These are phyloP conservation scores for Actinidia arguta DNA, from an alignment of 179 eudicot genomes.

Conservation along the genomic window DNA sequence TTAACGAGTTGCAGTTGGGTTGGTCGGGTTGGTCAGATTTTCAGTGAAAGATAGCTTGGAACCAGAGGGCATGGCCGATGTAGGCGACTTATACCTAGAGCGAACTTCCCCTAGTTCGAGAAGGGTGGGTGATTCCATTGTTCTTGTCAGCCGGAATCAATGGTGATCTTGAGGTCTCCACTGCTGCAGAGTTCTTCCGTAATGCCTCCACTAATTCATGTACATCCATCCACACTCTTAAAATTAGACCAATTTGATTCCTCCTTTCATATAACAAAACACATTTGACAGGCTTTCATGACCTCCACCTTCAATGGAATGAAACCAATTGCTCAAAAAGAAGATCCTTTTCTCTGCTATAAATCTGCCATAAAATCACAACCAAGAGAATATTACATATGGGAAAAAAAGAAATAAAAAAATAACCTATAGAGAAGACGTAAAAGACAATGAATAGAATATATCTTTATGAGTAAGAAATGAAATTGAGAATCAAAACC, in stretches of 20 bases:
- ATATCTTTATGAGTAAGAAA: constrained; percentile 54
- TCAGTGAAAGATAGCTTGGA: constrained; percentile 45
- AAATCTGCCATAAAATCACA: constrained; percentile 63
- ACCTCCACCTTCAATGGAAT: constrained; percentile 10
- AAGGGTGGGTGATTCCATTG: constrained; percentile 65
- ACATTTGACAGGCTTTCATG: constrained; percentile 40
- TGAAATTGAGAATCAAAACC: constrained; percentile 38
- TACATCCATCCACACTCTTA: constrained; percentile 78
- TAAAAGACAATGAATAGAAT: constrained; percentile 48
- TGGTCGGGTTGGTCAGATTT: no score
- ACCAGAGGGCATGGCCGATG: constrained; percentile 42
- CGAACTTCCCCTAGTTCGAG: constrained; percentile 75
- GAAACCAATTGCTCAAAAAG: constrained; percentile 38
- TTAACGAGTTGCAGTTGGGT: no score
- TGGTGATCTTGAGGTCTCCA: constrained; percentile 62
- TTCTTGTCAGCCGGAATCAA: constrained; percentile 60
- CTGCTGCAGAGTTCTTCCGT: constrained; percentile 45
- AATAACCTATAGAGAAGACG: constrained; percentile 32
- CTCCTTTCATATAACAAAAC: constrained; percentile 35
- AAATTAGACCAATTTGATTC: constrained; percentile 59
- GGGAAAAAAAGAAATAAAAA: constrained; percentile 19
- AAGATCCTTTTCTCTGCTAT: constrained; percentile 45
- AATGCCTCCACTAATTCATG: constrained; percentile 55
- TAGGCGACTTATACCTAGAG: constrained; percentile 83
- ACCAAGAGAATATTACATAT: constrained; percentile 30